phyloP scores from a whole-genome alignment of 495 filamentous ascomycete genomes.

The Aspergillus cavernicola region DNA sequence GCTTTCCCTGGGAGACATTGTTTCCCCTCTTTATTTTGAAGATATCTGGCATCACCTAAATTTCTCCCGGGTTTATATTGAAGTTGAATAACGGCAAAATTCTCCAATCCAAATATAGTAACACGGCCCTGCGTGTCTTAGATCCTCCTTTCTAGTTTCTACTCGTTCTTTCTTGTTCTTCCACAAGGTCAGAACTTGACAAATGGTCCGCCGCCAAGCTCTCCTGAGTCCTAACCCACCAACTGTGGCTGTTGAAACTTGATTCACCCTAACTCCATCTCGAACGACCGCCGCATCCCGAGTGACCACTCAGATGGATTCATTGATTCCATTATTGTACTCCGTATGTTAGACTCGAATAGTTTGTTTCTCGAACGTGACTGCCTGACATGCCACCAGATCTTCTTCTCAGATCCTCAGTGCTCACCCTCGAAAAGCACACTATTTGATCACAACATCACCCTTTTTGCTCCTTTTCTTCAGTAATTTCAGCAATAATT shows the following conservation, averaged over 20 bases:
- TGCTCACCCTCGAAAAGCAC: too few species aligned
- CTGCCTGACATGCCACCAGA: background rate
- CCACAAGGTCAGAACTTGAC: constrained; percentile 4
- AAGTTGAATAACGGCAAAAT: too few species aligned
- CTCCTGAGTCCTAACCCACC: background rate
- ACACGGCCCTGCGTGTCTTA: constrained; percentile 19
- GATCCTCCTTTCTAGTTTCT: background rate
- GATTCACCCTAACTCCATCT: background rate
- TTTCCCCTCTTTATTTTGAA: too few species aligned
- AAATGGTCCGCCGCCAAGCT: constrained; percentile 13
- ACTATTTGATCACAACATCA: too few species aligned
- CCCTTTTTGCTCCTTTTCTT: too few species aligned
- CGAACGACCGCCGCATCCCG: constrained; percentile 2
- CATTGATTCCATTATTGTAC: constrained; percentile 2
- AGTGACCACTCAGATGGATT: constrained; percentile 3
- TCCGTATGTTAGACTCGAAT: background rate
- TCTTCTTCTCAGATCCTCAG: too few species aligned
- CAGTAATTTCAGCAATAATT: too few species aligned
- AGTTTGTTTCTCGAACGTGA: background rate
- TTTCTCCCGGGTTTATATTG: background rate
- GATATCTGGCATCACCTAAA: too few species aligned
- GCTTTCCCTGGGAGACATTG: background rate
- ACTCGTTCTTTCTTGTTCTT: constrained; percentile 3
- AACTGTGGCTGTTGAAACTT: background rate
- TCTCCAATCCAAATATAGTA: constrained; percentile 20